A percentile compares a stretch with the other conserved stretches of the same genome.
phyloP scores from a whole-genome alignment of 495 filamentous ascomycete genomes.

The Thozetella sp. region DNA sequence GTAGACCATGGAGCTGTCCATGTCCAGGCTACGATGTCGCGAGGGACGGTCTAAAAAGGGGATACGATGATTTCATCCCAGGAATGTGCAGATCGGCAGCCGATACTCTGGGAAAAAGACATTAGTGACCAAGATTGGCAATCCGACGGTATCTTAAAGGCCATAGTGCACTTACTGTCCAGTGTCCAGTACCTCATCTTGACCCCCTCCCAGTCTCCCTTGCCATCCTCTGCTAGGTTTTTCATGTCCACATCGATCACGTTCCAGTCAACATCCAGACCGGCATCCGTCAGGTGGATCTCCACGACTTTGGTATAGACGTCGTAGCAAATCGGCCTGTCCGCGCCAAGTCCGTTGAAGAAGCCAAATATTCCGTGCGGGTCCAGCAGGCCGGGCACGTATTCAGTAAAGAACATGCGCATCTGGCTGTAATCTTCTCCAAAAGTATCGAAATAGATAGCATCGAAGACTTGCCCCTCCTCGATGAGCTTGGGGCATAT shows the following conservation, averaged over 20 bases:
- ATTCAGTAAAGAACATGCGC: slow-evolving; percentile 85
- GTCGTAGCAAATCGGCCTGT: slow-evolving; percentile 90
- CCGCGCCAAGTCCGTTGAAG: slow-evolving; percentile 95
- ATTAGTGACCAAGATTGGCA: slow-evolving; percentile 15
- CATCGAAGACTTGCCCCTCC: slow-evolving; percentile 77
- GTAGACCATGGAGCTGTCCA: neutral
- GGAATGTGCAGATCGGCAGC: slow-evolving; percentile 57
- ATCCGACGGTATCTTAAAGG: slow-evolving; percentile 1
- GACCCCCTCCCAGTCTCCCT: slow-evolving; percentile 82
- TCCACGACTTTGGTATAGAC: slow-evolving; percentile 93
- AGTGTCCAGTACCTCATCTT: slow-evolving; percentile 86
- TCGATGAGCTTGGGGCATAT: slow-evolving; percentile 70
- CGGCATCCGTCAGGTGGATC: slow-evolving; percentile 89
- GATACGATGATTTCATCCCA: slow-evolving; percentile 51
- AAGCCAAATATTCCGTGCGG: slow-evolving; percentile 80
- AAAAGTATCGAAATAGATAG: slow-evolving; percentile 98
- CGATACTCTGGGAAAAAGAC: slow-evolving; percentile 39
- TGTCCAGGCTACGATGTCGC: neutral
- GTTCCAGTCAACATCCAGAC: slow-evolving; percentile 87
- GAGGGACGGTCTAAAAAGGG: neutral
- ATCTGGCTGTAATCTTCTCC: slow-evolving; percentile 89
- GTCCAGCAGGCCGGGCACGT: slow-evolving; percentile 77
- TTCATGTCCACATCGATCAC: slow-evolving; percentile 70
- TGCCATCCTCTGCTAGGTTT: slow-evolving; percentile 45
- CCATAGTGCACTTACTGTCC: slow-evolving; percentile 49